phyloP scores from a whole-genome alignment of 2,329 filamentous ascomycete genomes.

The Gnomoniopsis smithogilvyi region DNA sequence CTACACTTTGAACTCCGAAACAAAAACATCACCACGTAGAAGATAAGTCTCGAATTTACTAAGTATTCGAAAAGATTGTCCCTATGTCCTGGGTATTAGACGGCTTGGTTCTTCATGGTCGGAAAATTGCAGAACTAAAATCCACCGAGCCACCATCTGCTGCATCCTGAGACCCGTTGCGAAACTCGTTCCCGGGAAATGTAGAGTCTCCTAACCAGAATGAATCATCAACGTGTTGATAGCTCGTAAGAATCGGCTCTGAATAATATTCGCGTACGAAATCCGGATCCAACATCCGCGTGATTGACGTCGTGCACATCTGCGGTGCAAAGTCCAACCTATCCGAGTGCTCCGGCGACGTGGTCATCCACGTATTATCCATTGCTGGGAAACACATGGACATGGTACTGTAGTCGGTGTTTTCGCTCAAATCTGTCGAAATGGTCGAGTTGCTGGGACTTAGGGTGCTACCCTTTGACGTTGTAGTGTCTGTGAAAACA shows the following conservation, averaged over 20 bases:
- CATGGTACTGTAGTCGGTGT: not conserved
- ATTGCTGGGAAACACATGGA: no score
- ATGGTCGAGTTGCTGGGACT: not conserved
- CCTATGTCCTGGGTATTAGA: not conserved
- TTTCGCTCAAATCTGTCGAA: not conserved
- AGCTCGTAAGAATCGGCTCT: not conserved
- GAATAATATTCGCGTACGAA: no score
- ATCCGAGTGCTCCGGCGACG: no score
- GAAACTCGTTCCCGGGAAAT: not conserved
- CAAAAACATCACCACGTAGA: no score
- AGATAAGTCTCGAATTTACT: no score
- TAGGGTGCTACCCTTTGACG: not conserved
- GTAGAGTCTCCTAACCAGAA: not conserved
- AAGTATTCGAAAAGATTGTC: not conserved
- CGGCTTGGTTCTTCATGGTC: not conserved
- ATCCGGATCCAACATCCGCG: no score
- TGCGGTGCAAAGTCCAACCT: no score
- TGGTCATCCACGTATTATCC: no score
- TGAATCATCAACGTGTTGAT: no score
- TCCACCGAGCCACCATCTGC: not conserved
- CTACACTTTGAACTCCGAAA: no score
- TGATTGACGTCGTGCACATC: no score
- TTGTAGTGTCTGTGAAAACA: not conserved
- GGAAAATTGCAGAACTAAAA: not conserved
- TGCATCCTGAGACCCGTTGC: not conserved